A percentile compares a stretch with the other conserved stretches of the same genome.
Conservation (phyloP, 148 eudicot species). For the Fagopyrum tataricum region DNA sequence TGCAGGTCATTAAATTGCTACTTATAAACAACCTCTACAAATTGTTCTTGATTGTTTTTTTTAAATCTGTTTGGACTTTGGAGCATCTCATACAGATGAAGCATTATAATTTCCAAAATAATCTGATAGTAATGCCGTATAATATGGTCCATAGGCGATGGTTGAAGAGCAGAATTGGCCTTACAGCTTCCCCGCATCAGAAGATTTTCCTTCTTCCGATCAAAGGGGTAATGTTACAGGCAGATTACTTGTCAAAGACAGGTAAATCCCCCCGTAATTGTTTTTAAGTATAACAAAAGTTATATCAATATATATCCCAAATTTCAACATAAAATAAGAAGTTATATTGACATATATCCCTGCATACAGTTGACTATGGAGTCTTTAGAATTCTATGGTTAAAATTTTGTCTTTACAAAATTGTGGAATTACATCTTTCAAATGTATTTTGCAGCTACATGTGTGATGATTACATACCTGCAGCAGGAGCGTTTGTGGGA, state of each 20-base stretch:
- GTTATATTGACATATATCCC: too few relatives aligned
- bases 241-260: conserved; percentile 14
- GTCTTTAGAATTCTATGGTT: too few relatives aligned
- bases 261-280: neutral
- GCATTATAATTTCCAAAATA: neutral
- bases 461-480: conserved; percentile 18
- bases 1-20: conserved; percentile 40
- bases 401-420: neutral
- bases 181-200: conserved; percentile 70
- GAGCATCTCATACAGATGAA: neutral
- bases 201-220: conserved; percentile 60
- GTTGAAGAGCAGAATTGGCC: conserved; percentile 73
- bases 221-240: conserved; percentile 58
- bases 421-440: neutral
- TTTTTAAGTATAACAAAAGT: neutral
- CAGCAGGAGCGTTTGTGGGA: conserved; percentile 72
- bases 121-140: neutral
- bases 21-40: neutral
- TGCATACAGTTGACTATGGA: too few relatives aligned
- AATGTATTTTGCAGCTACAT: conserved; percentile 1
- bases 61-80: neutral
- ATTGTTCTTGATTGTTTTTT: neutral
- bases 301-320: neutral
- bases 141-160: conserved; percentile 26
- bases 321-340: neutral